A percentile compares a stretch with the other conserved stretches of the same genome.
These are phyloP conservation scores for Scleroderma citrinum DNA, from an alignment of 768 basidiomycete genomes.

Conservation along the genomic window DNA sequence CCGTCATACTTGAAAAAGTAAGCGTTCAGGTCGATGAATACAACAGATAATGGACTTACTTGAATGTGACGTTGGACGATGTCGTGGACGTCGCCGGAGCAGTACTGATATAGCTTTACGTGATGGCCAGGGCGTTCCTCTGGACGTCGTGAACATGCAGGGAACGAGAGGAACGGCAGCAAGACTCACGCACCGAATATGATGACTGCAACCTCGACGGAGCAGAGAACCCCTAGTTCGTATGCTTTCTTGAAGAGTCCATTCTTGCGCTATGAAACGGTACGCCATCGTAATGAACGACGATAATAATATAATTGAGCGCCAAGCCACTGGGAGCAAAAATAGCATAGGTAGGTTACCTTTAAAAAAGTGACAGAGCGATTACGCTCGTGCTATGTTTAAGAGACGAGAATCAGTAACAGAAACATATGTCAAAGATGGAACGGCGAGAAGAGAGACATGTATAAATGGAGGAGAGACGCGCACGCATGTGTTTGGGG, in stretches of 20 bases:
- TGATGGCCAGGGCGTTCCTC: slow-evolving; percentile 77
- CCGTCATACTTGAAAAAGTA: slow-evolving; percentile 41
- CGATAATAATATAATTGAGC: slow-evolving; percentile 34
- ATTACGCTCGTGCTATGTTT: slow-evolving; percentile 82
- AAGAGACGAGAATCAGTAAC: slow-evolving; percentile 28
- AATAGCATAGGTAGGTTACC: slow-evolving; percentile 57
- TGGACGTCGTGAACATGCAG: slow-evolving; percentile 38
- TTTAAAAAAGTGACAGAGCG: slow-evolving; percentile 89
- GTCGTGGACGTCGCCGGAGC: slow-evolving; percentile 62
- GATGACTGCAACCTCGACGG: slow-evolving; percentile 83
- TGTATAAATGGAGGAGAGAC: slow-evolving; percentile 15
- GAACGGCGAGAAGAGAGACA: slow-evolving; percentile 14
- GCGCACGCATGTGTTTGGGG: slow-evolving; percentile 14
- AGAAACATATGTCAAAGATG: slow-evolving; percentile 26
- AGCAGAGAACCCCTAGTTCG: slow-evolving; percentile 85
- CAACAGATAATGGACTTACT: slow-evolving; percentile 26
- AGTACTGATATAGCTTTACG: slow-evolving; percentile 78
- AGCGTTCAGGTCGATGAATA: neutral
- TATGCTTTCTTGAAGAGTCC: slow-evolving; percentile 90
- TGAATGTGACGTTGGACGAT: slow-evolving; percentile 65
- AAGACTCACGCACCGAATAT: slow-evolving; percentile 58
- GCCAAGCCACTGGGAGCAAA: slow-evolving; percentile 40
- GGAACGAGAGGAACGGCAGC: neutral
- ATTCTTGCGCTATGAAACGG: slow-evolving; percentile 64
- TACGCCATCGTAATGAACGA: slow-evolving; percentile 11